Base-by-base conservation (phyloP, 1,139 yeast genomes). In the Blastobotrys capitulatus region DNA sequence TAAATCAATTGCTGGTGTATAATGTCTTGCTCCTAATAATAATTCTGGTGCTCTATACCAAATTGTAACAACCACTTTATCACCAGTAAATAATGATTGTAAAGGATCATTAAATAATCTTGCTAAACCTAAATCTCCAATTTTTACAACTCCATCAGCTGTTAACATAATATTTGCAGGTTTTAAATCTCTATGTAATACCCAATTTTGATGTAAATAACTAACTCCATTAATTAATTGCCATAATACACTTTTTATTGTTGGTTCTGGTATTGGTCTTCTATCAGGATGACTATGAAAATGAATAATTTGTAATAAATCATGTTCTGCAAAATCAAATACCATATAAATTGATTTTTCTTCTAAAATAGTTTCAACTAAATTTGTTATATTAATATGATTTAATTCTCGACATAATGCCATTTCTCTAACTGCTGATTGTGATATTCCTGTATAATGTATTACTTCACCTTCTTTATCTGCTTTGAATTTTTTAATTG, bases 91-190 rank as follows among this genome's bases (percentile, higher is more conserved):
- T 26, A 94, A 73, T 41, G 95, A 83, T 63, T 92, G 97, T 38
- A 92, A 67, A 12, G 96, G 95, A 59, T 88, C 87, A 57, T 85
- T 84, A 68, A 90, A 92, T 58, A 87, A 81, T 53, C 98, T 75
- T 0, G 98, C 98, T 39, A 92, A 74, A 1, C 99, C 99, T 59
- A 92, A 75, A 69, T 92, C 98, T 29, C 97, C 99, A 56, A 94
- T 89, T 64, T 92, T 94, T 18, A 92, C 95, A 20, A 82, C 81
- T 0, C 99, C 99, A 52, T 78, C 80, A 10, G 83, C 77, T 0
- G 96, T 82, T 1, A 92, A 96, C 97, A 92, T 92, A 58, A 94
- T 92, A 67, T 92, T 92, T 1, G 98, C 98, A 0, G 99, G 99
- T 64, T 92, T 92, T 57, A 92, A 76, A 68, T 92, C 99, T 55